Conservation (phyloP, 768 basidiomycete genomes). For the Termitomyces sp. region DNA sequence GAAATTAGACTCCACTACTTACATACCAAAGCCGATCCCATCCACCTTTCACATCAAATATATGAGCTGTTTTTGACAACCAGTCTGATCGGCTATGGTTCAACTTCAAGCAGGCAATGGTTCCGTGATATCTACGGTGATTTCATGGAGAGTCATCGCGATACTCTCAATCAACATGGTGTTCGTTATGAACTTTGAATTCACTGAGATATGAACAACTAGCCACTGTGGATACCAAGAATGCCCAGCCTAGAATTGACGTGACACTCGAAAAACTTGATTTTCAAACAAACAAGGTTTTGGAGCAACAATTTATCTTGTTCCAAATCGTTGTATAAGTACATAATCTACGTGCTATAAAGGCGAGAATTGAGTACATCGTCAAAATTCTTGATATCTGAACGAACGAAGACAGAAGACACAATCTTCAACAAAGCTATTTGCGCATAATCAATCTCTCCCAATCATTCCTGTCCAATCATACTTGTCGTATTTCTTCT, state of each 20-base stretch:
- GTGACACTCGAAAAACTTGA: neutral
- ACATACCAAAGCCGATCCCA: too few species aligned
- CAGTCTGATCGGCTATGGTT: too few species aligned
- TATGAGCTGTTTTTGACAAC: too few species aligned
- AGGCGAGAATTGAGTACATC: neutral
- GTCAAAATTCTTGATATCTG: neutral
- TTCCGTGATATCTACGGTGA: too few species aligned
- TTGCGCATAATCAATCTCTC: slow-evolving; percentile 14
- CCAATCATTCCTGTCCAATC: slow-evolving; percentile 81
- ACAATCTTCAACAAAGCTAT: neutral
- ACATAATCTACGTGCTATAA: neutral
- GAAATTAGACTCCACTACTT: too few species aligned
- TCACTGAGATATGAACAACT: neutral
- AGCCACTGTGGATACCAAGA: neutral
- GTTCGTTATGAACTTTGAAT: neutral
- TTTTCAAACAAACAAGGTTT: neutral
- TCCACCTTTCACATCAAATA: too few species aligned
- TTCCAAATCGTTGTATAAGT: neutral
- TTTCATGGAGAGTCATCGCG: too few species aligned
- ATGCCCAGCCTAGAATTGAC: too few species aligned
- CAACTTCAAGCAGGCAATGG: too few species aligned
- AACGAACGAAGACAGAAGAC: neutral
- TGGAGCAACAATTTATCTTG: neutral
- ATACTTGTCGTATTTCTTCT: slow-evolving; percentile 68
- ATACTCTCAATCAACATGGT: too few species aligned